Base-by-base conservation (phyloP, 73 alveolate genomes). In the Effrenium voratum region DNA sequence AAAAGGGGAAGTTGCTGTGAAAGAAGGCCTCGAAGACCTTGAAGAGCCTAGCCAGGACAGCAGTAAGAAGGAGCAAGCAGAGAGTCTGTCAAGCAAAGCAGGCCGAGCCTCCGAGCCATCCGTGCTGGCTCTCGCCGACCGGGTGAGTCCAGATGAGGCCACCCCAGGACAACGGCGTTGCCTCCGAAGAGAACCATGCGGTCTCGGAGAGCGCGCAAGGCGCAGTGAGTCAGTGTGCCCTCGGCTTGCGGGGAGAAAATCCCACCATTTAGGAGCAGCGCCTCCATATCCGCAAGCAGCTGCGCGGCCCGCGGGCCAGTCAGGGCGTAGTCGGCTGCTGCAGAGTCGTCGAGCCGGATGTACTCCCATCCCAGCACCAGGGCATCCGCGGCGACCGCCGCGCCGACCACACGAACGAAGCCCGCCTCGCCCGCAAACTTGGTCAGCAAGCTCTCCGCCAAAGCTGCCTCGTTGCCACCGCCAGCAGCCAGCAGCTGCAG, bases 361-460 rank as follows among this genome's bases (percentile, higher is more conserved):
- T 41, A 43, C 0, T 59, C 63, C 87, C 87, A 77, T 3, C 52
- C 59, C 30, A 77, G 5, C 59, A 77, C 47, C 44, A 77, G 50
- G 55, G 59, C 47, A 60, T 77, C 87, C 38, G 63, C 87, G 50
- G 59, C 59, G 22, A 77, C 63, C 5, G 87, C 87, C 59, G 87
- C 55, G 36, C 87, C 87, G 41, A 77, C 87, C 59, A 77, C 55
- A 0, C 87, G 59, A 43, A 13, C 3, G 41, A 19, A 77, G 87
- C 87, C 87, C 22, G 44, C 44, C 41, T 77, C 87, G 0, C 87
- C 87, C 1, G 32, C 87, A 24, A 41, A 77, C 2, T 77, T 60
- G 4, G 38, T 36, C 59, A 77, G 59, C 13, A 77, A 60, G 36
- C 22, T 36, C 8, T 40, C 22, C 63, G 63, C 55, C 87, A 59